Conservation (phyloP, 768 basidiomycete species). For the Serpula lacrymans region DNA sequence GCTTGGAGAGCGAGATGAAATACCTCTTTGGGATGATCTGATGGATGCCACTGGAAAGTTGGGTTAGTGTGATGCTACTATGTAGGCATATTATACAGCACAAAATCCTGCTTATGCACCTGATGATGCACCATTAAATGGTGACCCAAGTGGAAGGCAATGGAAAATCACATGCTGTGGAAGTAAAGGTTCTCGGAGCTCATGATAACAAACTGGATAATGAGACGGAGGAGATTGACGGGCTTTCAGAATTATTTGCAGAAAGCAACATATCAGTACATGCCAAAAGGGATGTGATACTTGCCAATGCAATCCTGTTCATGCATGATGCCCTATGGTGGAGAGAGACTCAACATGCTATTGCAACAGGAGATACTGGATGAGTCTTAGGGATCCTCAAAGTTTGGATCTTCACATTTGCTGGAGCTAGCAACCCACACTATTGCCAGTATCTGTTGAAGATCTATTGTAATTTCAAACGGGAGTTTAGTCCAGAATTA, state of each 20-base stretch:
- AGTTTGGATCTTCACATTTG: slow-evolving; percentile 22
- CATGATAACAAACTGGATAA: background rate
- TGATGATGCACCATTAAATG: background rate
- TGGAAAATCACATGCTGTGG: slow-evolving; percentile 1
- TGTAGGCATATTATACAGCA: background rate
- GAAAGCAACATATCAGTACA: no score
- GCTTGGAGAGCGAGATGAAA: background rate
- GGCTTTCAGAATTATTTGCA: background rate
- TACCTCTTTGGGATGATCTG: background rate
- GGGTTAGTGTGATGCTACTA: background rate
- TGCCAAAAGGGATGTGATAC: background rate
- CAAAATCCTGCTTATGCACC: background rate
- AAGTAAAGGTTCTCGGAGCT: background rate
- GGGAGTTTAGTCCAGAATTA: slow-evolving; percentile 14
- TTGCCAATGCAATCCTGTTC: slow-evolving; percentile 19
- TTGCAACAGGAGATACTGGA: slow-evolving; percentile 21
- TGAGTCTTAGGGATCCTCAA: slow-evolving; percentile 23
- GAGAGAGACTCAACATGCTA: slow-evolving; percentile 19
- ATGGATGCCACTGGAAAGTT: background rate
- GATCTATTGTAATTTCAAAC: slow-evolving; percentile 23
- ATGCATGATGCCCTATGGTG: slow-evolving; percentile 20
- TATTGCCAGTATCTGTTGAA: slow-evolving; percentile 25
- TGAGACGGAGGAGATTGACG: background rate
- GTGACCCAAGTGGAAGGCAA: background rate
- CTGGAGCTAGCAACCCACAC: slow-evolving; percentile 21